phyloP scores from a whole-genome alignment of 2,329 filamentous ascomycete species.

The Aspergillus tamarii region DNA sequence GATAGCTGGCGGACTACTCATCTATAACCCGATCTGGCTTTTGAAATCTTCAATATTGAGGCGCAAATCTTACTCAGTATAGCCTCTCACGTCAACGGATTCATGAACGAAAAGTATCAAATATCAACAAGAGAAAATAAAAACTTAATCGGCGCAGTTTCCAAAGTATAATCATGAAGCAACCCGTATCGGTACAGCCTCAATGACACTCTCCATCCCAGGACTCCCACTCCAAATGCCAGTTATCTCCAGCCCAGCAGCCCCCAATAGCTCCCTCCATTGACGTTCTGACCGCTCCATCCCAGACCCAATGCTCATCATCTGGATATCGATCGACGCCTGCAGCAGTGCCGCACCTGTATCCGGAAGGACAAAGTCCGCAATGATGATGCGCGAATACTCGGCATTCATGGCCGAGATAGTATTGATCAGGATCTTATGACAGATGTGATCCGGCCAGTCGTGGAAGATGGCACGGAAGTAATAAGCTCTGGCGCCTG shows the following conservation, averaged over 20 bases:
- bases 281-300: constrained; percentile 38
- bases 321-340: constrained; percentile 39
- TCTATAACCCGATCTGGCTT: neutral
- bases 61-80: neutral
- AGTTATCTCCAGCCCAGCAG: constrained; percentile 33
- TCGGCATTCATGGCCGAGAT: constrained; percentile 34
- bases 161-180: neutral
- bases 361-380: constrained; percentile 40
- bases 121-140: neutral
- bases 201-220: constrained; percentile 35
- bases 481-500: constrained; percentile 40
- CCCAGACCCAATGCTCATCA: constrained; percentile 43
- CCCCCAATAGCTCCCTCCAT: constrained; percentile 34
- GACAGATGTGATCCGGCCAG: constrained; percentile 40
- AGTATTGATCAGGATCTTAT: constrained; percentile 37
- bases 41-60: neutral
- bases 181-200: constrained; percentile 23
- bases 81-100: neutral
- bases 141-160: neutral
- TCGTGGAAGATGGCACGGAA: constrained; percentile 44
- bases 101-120: neutral
- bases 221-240: constrained; percentile 32
- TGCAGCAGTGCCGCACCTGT: constrained; percentile 31
- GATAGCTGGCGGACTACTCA: neutral
- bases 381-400: constrained; percentile 39